Evolutionary conservation across 805 yeast genomes (phyloP), one percentile per base, ranked within the genome.

Genomic region (Schwanniomyces yamadae): DNA sequence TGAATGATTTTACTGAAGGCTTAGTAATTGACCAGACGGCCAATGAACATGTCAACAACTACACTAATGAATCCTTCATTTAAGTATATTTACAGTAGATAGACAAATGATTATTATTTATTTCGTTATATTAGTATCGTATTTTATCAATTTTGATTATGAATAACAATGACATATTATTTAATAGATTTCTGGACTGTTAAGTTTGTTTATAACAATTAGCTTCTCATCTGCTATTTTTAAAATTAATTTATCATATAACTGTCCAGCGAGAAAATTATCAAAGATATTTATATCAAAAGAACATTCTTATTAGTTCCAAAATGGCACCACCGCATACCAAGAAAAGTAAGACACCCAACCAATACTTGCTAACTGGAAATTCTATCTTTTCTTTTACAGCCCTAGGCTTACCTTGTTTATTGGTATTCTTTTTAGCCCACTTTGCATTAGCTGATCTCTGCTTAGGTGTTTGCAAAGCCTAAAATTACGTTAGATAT

Each of bases 361-460:
- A 54, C 95, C 95, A 85, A 11, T 73, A 56, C 53, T 65, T 80
- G 33, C 88, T 75, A 30, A 83, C 54, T 5, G 89, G 82, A 22
- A 69, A 60, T 39, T 69, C 62, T 18, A 58, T 56, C 41, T 69
- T 66, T 15, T 59, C 59, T 28, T 54, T 53, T 28, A 48, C 59
- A 10, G 65, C 57, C 50, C 76, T 79, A 31, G 82, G 77, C 66
- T 82, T 82, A 37, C 96, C 96, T 69, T 77, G 81, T 57, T 82
- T 81, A 45, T 74, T 73, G 52, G 80, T 84, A 46, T 82, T 80
- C 50, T 71, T 74, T 61, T 82, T 84, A 50, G 84, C 87, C 60
- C 80, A 91, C 58, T 82, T 85, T 52, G 75, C 77, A 61, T 90
- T 90, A n/a, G 95, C 96, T 36, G 77, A 70, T 64, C 90, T 82